A percentile compares a stretch with the other conserved stretches of the same genome.
Evolutionary conservation across 352 stramenopile genomes (phyloP).

Genomic region (Phytophthora sp.): DNA sequence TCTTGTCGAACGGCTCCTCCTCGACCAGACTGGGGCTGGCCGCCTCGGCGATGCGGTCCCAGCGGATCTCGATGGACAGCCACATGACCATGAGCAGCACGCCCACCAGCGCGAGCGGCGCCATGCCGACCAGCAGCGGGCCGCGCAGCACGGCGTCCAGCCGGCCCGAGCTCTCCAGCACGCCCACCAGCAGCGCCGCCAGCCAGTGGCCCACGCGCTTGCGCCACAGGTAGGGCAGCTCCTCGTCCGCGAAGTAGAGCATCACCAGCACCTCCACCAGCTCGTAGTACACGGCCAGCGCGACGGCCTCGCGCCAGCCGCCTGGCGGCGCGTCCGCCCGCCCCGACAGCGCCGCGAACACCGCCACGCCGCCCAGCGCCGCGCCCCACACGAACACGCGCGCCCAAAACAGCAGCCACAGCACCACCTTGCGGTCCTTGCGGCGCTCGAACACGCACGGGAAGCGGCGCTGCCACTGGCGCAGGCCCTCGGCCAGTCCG

Average conservation of each 20-base stretch:
- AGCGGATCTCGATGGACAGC: conserved; percentile 49
- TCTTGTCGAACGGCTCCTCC: conserved; percentile 16
- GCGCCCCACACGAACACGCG: conserved; percentile 72
- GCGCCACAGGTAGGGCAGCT: conserved; percentile 48
- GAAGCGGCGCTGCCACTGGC: conserved; percentile 44
- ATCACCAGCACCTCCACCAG: conserved; percentile 57
- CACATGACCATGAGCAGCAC: conserved; percentile 50
- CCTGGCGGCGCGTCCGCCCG: neutral
- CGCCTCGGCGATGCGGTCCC: conserved; percentile 39
- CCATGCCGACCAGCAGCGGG: conserved; percentile 30
- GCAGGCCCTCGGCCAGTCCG: conserved; percentile 35
- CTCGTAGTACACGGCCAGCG: conserved; percentile 50
- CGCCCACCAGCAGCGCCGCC: conserved; percentile 31
- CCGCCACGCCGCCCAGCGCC: conserved; percentile 39
- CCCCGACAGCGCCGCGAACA: conserved; percentile 3
- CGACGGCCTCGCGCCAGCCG: conserved; percentile 15
- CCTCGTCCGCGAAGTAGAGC: conserved; percentile 58
- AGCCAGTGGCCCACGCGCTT: conserved; percentile 49
- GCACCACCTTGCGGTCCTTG: conserved; percentile 44
- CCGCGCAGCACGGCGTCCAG: conserved; percentile 26
- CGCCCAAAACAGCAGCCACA: conserved; percentile 62
- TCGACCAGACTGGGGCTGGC: conserved; percentile 7
- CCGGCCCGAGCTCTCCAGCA: conserved; percentile 28
- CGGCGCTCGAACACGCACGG: conserved; percentile 37
- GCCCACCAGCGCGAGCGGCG: conserved; percentile 32